Evolutionary conservation across 2,329 filamentous ascomycete species (phyloP).

Genomic region (Elsinoe australis): DNA sequence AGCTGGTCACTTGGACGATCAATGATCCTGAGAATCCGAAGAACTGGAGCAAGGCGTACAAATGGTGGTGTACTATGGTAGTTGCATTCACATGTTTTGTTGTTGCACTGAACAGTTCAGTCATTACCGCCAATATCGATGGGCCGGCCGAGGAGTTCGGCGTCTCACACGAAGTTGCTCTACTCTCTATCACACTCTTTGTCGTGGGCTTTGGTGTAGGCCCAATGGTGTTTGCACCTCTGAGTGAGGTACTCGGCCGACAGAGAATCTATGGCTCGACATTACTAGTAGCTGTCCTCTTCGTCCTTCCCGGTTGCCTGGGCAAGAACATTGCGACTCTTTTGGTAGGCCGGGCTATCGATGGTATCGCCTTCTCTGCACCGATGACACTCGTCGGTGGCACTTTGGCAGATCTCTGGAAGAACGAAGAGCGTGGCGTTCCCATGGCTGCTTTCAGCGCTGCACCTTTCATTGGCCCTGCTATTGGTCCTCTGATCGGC

Average conservation of each 20-base stretch:
- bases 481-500: slow-evolving; percentile 57
- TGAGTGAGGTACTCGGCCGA: slow-evolving; percentile 68
- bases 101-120: slow-evolving; percentile 52
- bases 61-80: slow-evolving; percentile 62
- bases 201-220: slow-evolving; percentile 71
- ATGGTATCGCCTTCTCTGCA: slow-evolving; percentile 75
- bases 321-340: slow-evolving; percentile 68
- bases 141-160: slow-evolving; percentile 57
- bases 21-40: slow-evolving; percentile 43
- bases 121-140: slow-evolving; percentile 68
- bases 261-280: slow-evolving; percentile 63
- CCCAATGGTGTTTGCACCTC: slow-evolving; percentile 70
- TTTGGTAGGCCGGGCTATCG: slow-evolving; percentile 67
- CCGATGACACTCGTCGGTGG: slow-evolving; percentile 82
- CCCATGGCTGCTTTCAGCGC: slow-evolving; percentile 82
- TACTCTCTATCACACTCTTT: slow-evolving; percentile 67
- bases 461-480: slow-evolving; percentile 74
- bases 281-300: slow-evolving; percentile 62
- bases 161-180: slow-evolving; percentile 63
- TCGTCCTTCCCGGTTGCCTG: slow-evolving; percentile 72
- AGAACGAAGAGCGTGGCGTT: slow-evolving; percentile 72
- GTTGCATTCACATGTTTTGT: slow-evolving; percentile 54
- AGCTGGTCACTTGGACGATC: slow-evolving; percentile 62
- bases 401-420: slow-evolving; percentile 77
- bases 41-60: slow-evolving; percentile 38